Percentiles rank a stretch among this genome's conserved stretches.
These are phyloP conservation scores for Cavenderia fasciculata DNA, from an alignment of 78 protist genomes.

Conservation along the genomic window DNA sequence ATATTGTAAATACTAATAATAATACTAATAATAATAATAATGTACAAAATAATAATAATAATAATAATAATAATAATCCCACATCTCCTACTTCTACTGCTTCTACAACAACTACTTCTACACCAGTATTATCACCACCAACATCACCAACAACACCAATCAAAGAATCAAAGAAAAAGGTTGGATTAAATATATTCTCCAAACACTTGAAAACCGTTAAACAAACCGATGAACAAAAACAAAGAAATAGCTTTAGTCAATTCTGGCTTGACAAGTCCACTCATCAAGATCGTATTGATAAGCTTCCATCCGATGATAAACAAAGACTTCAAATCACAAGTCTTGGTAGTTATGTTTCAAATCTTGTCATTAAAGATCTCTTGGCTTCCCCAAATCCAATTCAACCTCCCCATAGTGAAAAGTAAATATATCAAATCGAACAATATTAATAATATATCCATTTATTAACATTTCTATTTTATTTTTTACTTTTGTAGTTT, in stretches of 20 bases:
- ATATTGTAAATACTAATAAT: too few species aligned
- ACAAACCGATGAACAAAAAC: slow-evolving; percentile 28
- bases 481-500: background rate
- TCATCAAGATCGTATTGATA: slow-evolving; percentile 44
- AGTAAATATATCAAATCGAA: background rate
- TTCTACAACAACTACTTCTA: background rate
- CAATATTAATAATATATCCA: background rate
- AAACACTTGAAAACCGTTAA: slow-evolving; percentile 35
- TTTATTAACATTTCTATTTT: background rate
- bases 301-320: slow-evolving; percentile 43
- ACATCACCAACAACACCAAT: slow-evolving; percentile 1
- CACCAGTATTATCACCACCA: background rate
- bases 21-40: too few species aligned
- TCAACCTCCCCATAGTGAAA: slow-evolving; percentile 65
- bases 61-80: too few species aligned
- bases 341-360: slow-evolving; percentile 51
- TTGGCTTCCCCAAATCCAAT: slow-evolving; percentile 65
- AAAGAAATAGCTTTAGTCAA: slow-evolving; percentile 64
- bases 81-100: background rate
- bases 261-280: slow-evolving; percentile 74
- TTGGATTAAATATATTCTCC: slow-evolving; percentile 6
- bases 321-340: slow-evolving; percentile 54
- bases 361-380: slow-evolving; percentile 57
- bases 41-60: too few species aligned
- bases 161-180: slow-evolving; percentile 7